A percentile compares a stretch with the other conserved stretches of the same genome.
Evolutionary conservation across 257 asterid species (phyloP).

Genomic region (Solanum boliviense): DNA sequence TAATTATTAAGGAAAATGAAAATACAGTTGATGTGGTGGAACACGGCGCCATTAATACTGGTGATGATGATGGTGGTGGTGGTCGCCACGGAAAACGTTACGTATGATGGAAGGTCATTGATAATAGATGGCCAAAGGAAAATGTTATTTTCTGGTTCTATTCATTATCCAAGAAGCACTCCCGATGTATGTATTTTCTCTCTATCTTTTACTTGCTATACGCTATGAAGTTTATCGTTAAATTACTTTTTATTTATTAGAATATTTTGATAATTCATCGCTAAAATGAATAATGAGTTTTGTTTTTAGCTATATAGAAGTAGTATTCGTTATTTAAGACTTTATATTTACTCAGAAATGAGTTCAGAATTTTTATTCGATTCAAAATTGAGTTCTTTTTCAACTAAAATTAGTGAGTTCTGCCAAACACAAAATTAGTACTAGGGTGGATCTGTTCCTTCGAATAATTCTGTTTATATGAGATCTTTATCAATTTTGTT

Average conservation of each 20-base stretch:
- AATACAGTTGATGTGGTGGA: slow-evolving; percentile 8
- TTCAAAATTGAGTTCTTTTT: neutral
- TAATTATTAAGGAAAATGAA: neutral
- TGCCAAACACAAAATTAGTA: neutral
- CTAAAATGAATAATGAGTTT: too few relatives aligned
- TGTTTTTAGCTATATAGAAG: neutral
- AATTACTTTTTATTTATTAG: too few relatives aligned
- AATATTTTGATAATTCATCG: too few relatives aligned
- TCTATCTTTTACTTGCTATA: neutral
- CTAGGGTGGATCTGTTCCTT: neutral
- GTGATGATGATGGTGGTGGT: neutral
- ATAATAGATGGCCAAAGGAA: slow-evolving; percentile 53
- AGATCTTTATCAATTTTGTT: neutral
- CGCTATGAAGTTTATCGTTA: neutral
- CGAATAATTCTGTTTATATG: neutral
- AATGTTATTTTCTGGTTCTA: slow-evolving; percentile 74
- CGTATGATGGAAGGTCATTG: slow-evolving; percentile 58
- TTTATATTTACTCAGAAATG: neutral
- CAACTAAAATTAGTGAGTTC: neutral
- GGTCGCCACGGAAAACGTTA: slow-evolving; percentile 32
- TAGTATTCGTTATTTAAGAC: neutral
- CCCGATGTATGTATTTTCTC: slow-evolving; percentile 47
- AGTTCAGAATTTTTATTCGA: neutral
- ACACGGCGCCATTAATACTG: neutral
- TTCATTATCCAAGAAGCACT: slow-evolving; percentile 84